Evolutionary conservation across 176 grass and related monocot species (phyloP).

Genomic region (Musa itinerans): DNA sequence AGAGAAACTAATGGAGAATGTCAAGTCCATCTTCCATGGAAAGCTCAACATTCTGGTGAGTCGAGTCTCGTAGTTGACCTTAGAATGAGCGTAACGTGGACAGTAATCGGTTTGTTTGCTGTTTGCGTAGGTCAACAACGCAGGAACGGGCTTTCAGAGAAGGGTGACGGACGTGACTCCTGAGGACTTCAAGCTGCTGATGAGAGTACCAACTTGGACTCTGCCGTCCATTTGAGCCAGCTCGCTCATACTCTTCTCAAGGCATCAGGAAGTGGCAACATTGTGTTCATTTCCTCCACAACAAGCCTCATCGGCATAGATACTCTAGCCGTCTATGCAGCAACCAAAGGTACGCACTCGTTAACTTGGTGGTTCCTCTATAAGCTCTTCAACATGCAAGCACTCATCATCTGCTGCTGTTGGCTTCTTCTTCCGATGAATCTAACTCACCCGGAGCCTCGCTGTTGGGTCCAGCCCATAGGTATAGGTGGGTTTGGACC

Average conservation of each 20-base stretch:
- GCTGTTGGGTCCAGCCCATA: no score
- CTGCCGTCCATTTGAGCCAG: conserved; percentile 31
- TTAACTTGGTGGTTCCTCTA: no score
- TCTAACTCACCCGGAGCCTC: background rate
- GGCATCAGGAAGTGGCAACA: background rate
- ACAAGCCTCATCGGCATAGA: background rate
- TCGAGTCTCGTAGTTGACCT: background rate
- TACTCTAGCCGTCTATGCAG: background rate
- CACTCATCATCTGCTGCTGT: no score
- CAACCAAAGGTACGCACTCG: no score
- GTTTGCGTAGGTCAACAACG: no score
- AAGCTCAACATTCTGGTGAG: conserved; percentile 37
- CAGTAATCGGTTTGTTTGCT: no score
- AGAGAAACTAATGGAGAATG: conserved; percentile 20
- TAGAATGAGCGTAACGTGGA: no score
- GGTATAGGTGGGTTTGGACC: no score
- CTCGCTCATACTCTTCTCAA: conserved; percentile 38
- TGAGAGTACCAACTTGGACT: conserved; percentile 41
- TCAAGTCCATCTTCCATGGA: conserved; percentile 21
- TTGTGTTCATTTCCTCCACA: conserved; percentile 36
- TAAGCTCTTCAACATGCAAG: no score
- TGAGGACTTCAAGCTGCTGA: conserved; percentile 18
- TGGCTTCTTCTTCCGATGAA: background rate
- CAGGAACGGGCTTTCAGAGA: no score
- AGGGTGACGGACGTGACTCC: background rate